Percentiles rank a stretch among this genome's conserved stretches.
These are phyloP conservation scores for Erythrobasidium hasegawianum DNA, from an alignment of 1,284 basidiomycete genomes.

Conservation along the genomic window DNA sequence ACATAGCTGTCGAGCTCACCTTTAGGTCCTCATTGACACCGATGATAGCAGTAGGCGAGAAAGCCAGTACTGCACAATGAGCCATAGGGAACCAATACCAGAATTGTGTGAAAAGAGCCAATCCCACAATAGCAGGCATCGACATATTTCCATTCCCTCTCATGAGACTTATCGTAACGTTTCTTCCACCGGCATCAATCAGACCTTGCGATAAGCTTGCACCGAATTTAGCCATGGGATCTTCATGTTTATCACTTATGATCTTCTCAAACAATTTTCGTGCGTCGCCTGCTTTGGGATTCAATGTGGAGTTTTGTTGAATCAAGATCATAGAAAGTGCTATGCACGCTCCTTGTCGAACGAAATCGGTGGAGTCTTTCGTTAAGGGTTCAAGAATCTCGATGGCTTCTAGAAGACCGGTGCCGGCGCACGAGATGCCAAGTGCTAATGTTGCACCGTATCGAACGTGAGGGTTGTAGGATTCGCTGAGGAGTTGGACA, in stretches of 20 bases:
- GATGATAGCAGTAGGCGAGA: conserved; percentile 89
- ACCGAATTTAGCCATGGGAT: conserved; percentile 94
- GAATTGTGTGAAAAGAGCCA: conserved; percentile 94
- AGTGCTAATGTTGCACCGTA: conserved; percentile 91
- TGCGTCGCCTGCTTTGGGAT: conserved; percentile 71
- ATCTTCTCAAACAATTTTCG: conserved; percentile 82
- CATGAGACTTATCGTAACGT: conserved; percentile 86
- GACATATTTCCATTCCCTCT: conserved; percentile 85
- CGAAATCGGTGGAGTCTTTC: conserved; percentile 92
- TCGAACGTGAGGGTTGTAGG: conserved; percentile 96
- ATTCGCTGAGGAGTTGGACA: conserved; percentile 90
- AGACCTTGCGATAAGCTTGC: conserved; percentile 90
- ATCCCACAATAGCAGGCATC: conserved; percentile 87
- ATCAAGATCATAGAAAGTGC: conserved; percentile 92
- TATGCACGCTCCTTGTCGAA: conserved; percentile 93
- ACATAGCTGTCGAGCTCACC: too few species aligned
- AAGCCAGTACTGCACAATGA: conserved; percentile 85
- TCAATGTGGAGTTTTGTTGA: conserved; percentile 84
- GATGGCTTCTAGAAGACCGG: conserved; percentile 83
- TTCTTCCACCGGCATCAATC: conserved; percentile 92
- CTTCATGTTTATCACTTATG: conserved; percentile 90
- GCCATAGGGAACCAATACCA: conserved; percentile 99
- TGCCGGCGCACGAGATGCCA: conserved; percentile 95
- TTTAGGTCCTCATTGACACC: conserved; percentile 78
- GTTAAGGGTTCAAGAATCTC: conserved; percentile 95